Conservation (phyloP, 257 asterid genomes). For the Pogostemon cablin region DNA sequence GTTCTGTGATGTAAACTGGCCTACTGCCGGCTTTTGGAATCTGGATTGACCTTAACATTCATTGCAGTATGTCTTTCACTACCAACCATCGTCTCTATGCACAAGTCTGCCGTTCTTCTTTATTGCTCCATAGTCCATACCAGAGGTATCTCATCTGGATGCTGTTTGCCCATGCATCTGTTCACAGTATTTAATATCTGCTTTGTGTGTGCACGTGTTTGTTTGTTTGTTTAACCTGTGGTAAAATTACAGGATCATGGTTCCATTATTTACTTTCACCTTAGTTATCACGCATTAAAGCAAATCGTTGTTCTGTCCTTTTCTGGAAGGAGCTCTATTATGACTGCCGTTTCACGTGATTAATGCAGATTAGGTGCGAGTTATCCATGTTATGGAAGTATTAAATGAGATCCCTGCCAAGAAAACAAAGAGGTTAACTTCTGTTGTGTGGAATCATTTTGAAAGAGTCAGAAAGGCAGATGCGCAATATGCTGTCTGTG, state of each 20-base stretch:
- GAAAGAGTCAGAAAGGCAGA: slow-evolving; percentile 91
- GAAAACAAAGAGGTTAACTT: slow-evolving; percentile 92
- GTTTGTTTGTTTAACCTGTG: neutral
- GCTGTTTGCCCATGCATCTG: neutral
- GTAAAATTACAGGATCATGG: slow-evolving; percentile 16
- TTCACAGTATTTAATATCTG: neutral
- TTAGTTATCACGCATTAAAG: slow-evolving; percentile 18
- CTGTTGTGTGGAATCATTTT: slow-evolving; percentile 95
- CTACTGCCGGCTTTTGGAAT: slow-evolving; percentile 12
- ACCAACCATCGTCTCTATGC: neutral
- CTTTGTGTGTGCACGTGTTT: neutral
- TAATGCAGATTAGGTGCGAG: slow-evolving; percentile 43
- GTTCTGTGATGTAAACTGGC: neutral
- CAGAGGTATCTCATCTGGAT: neutral
- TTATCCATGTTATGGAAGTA: slow-evolving; percentile 65
- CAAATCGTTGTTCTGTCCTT: neutral
- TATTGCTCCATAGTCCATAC: slow-evolving; percentile 22
- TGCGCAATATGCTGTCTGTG: slow-evolving; percentile 84
- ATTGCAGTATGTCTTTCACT: slow-evolving; percentile 17
- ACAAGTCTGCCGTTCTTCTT: neutral
- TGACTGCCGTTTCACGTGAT: slow-evolving; percentile 34
- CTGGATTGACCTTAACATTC: slow-evolving; percentile 11
- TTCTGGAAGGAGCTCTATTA: slow-evolving; percentile 23
- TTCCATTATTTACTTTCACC: neutral
- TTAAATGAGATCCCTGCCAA: slow-evolving; percentile 69